These are phyloP conservation scores for Rhodosporidiobolus sp. DNA, from an alignment of 768 basidiomycete species.

Conservation along the genomic window DNA sequence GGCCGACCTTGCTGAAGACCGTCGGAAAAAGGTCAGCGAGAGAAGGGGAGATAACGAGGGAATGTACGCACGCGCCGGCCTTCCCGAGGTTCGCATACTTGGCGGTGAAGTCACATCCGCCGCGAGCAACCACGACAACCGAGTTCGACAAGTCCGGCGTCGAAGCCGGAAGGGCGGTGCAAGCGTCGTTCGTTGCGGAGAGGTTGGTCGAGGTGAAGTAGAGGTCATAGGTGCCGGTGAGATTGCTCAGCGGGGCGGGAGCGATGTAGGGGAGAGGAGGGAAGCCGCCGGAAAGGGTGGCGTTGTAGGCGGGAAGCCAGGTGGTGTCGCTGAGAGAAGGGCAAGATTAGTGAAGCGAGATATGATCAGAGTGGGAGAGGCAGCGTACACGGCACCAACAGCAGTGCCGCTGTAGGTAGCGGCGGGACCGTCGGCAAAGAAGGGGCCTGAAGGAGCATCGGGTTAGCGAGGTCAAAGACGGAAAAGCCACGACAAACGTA, in stretches of 20 bases:
- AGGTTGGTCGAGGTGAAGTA: slow-evolving; percentile 61
- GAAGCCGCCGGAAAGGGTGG: neutral
- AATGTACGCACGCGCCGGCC: no score
- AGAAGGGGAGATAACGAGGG: slow-evolving; percentile 51
- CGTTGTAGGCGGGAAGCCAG: slow-evolving; percentile 16
- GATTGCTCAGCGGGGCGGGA: slow-evolving; percentile 17
- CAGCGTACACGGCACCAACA: slow-evolving; percentile 42
- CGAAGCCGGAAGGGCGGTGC: slow-evolving; percentile 5
- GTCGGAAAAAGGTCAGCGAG: slow-evolving; percentile 40
- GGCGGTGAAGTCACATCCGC: slow-evolving; percentile 59
- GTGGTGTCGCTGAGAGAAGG: slow-evolving; percentile 10
- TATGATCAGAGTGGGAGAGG: neutral
- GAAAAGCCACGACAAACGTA: neutral
- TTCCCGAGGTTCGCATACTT: slow-evolving; percentile 51
- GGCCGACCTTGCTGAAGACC: slow-evolving; percentile 49
- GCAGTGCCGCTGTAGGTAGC: slow-evolving; percentile 59
- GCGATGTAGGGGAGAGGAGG: slow-evolving; percentile 20
- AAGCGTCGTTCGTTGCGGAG: slow-evolving; percentile 36
- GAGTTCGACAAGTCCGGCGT: slow-evolving; percentile 22
- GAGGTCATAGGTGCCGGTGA: slow-evolving; percentile 43
- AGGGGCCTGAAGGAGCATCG: slow-evolving; percentile 53
- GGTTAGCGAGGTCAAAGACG: neutral
- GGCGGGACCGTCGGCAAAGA: slow-evolving; percentile 60
- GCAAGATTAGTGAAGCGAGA: neutral
- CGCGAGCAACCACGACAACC: slow-evolving; percentile 60